Base-by-base conservation (phyloP, 2,329 filamentous ascomycete species). In the Colletotrichum camelliae region DNA sequence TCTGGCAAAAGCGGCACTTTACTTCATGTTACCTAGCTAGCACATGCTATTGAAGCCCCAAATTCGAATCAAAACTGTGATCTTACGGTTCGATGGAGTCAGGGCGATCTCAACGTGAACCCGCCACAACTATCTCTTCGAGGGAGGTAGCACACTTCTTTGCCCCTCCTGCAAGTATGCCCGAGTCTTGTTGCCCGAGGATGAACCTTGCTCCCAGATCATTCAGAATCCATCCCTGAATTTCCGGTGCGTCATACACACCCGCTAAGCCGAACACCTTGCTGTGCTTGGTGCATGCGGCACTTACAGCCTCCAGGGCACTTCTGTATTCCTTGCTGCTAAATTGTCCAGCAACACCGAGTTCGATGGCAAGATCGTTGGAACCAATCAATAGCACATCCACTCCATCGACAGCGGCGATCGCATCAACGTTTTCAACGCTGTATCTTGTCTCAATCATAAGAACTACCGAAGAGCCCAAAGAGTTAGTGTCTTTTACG, bases 331-430 rank as follows among this genome's bases (percentile, higher is more conserved):
- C 35, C 12, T 52, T 35, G 16, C 43, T 33, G 48, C 67, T 65
- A 39, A 55, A 73, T 6, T 73, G 60, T n/a, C 37, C 37, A 4
- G 67, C 48, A 5, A 52, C 68, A n/a, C 66, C 72, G 29, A 74
- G n/a, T 16, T 69, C 66, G 12, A 57, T 68, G 7, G 72, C 61
- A 6, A 74, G 33, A 37, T 77, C 71, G 16, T 77, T 74, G 3
- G 75, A 66, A 7, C 74, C 74, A 13, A 76, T 52, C 10, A 76
- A 55, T 27, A 76, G 55, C 3, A 74, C 74, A 21, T 76, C 74
- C 5, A 52, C 31, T 12, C 74, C 70, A 3, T 35, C 29, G 6
- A 76, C 29, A 6, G 74, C 65, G 15, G 74, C 74, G 13, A 76
- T 76, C 1, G 61, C 70, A 12, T 70, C 39, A 12, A 67, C 66